phyloP scores from a whole-genome alignment of 1,284 basidiomycete species.

The Athelia sp. region DNA sequence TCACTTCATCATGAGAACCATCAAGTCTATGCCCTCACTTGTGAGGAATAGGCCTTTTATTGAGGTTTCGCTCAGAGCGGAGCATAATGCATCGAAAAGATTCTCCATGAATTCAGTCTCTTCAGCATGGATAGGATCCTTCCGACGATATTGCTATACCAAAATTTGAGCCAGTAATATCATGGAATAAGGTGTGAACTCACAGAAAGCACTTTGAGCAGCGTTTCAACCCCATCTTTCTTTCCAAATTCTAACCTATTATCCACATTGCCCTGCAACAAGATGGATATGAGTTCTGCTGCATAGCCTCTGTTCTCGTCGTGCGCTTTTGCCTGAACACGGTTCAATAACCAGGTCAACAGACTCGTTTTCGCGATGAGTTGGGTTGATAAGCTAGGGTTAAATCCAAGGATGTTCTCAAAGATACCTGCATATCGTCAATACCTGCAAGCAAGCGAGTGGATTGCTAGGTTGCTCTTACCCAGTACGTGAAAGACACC shows the following conservation, averaged over 20 bases:
- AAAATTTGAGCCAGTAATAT: constrained; percentile 5
- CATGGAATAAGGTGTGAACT: no score
- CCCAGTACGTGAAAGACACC: constrained; percentile 91
- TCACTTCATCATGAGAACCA: constrained; percentile 94
- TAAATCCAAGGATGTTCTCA: constrained; percentile 88
- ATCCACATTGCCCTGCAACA: constrained; percentile 69
- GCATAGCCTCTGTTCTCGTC: constrained; percentile 87
- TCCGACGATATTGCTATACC: constrained; percentile 77
- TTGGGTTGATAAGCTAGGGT: constrained; percentile 65
- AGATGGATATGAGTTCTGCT: constrained; percentile 84
- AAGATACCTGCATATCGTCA: constrained; percentile 70
- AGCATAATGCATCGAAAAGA: constrained; percentile 86
- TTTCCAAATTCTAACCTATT: constrained; percentile 66
- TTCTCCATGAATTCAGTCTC: constrained; percentile 99
- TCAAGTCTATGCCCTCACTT: constrained; percentile 94
- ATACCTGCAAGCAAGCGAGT: no score
- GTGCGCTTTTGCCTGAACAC: constrained; percentile 69
- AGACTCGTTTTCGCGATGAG: constrained; percentile 74
- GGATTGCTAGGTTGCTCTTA: no score
- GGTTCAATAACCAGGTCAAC: constrained; percentile 75
- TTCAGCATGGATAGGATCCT: constrained; percentile 80
- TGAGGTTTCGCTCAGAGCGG: constrained; percentile 67
- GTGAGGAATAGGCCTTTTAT: constrained; percentile 81
- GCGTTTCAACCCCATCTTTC: constrained; percentile 74
- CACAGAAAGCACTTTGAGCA: constrained; percentile 80